Evolutionary conservation across 768 basidiomycete species (phyloP).

Genomic region (Russula sp.): DNA sequence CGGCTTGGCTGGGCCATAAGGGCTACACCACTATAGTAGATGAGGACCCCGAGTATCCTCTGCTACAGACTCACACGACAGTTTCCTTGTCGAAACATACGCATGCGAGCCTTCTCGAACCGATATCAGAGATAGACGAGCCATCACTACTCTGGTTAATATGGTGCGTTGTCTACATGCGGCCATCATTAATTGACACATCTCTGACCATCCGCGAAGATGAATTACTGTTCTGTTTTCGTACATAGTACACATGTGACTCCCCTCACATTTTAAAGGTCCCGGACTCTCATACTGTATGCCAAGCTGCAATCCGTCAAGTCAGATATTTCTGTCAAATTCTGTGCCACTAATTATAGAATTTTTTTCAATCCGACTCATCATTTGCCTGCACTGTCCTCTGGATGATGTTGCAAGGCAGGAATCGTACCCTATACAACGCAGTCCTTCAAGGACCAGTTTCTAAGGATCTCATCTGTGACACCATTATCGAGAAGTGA

Average conservation of each 20-base stretch:
- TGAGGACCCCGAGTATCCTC: background rate
- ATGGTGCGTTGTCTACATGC: background rate
- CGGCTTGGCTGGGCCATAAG: background rate
- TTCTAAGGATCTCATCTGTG: background rate
- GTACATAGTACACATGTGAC: too few relatives aligned
- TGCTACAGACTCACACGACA: conserved; percentile 2
- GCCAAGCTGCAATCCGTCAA: too few relatives aligned
- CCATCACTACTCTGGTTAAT: too few relatives aligned
- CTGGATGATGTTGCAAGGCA: background rate
- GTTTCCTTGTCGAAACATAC: background rate
- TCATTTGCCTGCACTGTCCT: background rate
- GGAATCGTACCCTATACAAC: conserved; percentile 1
- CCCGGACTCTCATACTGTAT: too few relatives aligned
- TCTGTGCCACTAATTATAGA: too few relatives aligned
- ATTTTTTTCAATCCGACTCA: too few relatives aligned
- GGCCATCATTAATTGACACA: background rate
- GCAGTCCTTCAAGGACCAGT: background rate
- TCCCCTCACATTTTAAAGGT: too few relatives aligned
- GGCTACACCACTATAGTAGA: background rate
- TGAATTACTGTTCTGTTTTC: background rate
- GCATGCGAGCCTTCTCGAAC: background rate
- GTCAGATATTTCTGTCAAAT: too few relatives aligned
- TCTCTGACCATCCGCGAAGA: background rate
- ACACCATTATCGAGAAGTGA: too few relatives aligned
- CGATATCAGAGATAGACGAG: background rate